These are phyloP conservation scores for Tetraselmis chui DNA, from an alignment of 139 green algal species.

Conservation along the genomic window DNA sequence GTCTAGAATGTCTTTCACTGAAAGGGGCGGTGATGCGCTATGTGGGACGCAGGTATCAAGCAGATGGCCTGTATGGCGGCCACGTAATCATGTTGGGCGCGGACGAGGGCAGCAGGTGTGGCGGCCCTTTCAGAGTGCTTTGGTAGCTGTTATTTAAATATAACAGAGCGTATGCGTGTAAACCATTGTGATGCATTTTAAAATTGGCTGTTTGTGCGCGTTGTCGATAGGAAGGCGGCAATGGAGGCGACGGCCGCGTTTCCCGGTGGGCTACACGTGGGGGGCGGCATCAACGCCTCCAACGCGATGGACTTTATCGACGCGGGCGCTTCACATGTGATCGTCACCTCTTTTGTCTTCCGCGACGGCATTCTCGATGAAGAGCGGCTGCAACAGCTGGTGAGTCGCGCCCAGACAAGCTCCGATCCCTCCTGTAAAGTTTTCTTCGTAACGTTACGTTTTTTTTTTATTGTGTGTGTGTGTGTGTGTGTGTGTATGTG, in stretches of 20 bases:
- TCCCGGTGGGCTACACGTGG: conserved; percentile 87
- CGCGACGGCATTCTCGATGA: conserved; percentile 75
- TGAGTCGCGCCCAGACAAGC: conserved; percentile 32
- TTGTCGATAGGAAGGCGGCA: conserved; percentile 66
- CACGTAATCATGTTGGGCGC: conserved; percentile 98
- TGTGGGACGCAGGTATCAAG: conserved; percentile 53
- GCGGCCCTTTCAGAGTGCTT: no score
- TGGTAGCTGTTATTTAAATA: no score
- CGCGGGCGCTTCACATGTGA: conserved; percentile 89
- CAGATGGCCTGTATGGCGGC: conserved; percentile 73
- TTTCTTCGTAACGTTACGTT: no score
- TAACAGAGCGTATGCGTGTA: no score
- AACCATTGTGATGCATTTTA: no score
- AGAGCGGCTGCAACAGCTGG: conserved; percentile 65
- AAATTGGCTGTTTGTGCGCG: no score
- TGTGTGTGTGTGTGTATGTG: no score
- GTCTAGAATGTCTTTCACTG: no score
- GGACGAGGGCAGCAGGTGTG: conserved; percentile 56
- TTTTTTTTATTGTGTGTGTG: no score
- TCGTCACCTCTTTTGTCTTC: conserved; percentile 95
- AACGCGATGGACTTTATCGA: conserved; percentile 84
- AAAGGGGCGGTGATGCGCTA: no score
- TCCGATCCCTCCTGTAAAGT: no score
- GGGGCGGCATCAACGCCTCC: conserved; percentile 79
- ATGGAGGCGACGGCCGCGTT: conserved; percentile 67